phyloP scores from a whole-genome alignment of 352 stramenopile genomes.

The Globisporangium acanthophoron region DNA sequence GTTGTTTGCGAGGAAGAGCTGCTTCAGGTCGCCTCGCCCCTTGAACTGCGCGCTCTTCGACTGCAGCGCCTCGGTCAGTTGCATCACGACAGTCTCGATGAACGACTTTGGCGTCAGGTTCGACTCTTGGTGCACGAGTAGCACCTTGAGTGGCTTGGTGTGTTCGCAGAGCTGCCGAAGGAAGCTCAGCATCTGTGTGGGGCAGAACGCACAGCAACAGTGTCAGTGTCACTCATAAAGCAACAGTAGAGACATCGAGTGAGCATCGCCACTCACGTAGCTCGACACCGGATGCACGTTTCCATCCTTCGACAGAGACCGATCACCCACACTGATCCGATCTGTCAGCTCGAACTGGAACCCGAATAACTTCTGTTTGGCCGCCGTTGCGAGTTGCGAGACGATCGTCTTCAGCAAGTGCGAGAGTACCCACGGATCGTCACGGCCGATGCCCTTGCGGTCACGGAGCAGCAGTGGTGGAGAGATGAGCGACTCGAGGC shows the following conservation, averaged over 20 bases:
- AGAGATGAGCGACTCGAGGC: slow-evolving; percentile 33
- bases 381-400: slow-evolving; percentile 27
- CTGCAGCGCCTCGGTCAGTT: slow-evolving; percentile 57
- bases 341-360: slow-evolving; percentile 65
- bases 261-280: slow-evolving; percentile 29
- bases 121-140: slow-evolving; percentile 47
- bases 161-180: slow-evolving; percentile 70
- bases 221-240: slow-evolving; percentile 1
- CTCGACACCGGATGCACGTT: slow-evolving; percentile 78
- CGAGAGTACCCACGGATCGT: slow-evolving; percentile 63
- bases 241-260: background rate
- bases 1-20: slow-evolving; percentile 94
- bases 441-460: slow-evolving; percentile 44
- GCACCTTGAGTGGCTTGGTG: slow-evolving; percentile 43
- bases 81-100: slow-evolving; percentile 58
- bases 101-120: slow-evolving; percentile 45
- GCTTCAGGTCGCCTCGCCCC: slow-evolving; percentile 48
- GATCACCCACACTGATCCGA: slow-evolving; percentile 19
- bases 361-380: slow-evolving; percentile 58
- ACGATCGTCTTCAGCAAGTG: slow-evolving; percentile 39
- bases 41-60: slow-evolving; percentile 48
- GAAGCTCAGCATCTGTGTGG: slow-evolving; percentile 59
- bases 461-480: slow-evolving; percentile 64
- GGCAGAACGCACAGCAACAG: background rate
- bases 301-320: slow-evolving; percentile 54